Base-by-base conservation (phyloP, 768 basidiomycete genomes). In the Pleurotus pulmonarius region DNA sequence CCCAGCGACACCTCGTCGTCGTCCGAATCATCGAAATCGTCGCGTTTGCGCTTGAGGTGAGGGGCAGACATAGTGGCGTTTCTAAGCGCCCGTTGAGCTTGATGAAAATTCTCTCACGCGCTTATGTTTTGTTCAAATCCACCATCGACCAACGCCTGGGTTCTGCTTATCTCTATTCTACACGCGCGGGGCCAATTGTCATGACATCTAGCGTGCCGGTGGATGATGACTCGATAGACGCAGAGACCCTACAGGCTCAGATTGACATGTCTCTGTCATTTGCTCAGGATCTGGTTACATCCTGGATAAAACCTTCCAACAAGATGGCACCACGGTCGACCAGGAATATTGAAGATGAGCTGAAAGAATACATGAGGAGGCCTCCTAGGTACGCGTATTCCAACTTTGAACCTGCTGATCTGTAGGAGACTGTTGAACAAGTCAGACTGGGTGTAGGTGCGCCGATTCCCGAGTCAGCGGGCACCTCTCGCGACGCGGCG, bases 241-340 rank as follows among this genome's bases (percentile, higher is more conserved):
- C 75, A 48, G 87, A 89, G 63, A 73, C 80, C 34, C 74, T 92
- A 40, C 90, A 92, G 68, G 89, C 90, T n/a, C 88, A 88, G 70
- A 84, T 92, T 52, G 87, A 92, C 69, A 72, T 89, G 63, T 84
- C 90, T 18, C 83, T 92, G 83, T 85, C 90, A 4, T 83, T 85
- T 69, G 83, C 86, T 1, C 82, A 91, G 60, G 77, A 82, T 66
- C 76, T 92, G 62, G 83, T 89, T 44, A 78, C 87, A 18, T 88
- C 90, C 55, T 92, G 90, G 90, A 75, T 92, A 61, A 82, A 83
- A 61, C 80, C 86, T 29, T 70, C 75, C 39, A 63, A 66, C n/a
- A 73, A 72, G 55, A 65, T 75, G 44, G 65, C 74, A 24, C 70
- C 65, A 56, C 71, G 65, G 59, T 69, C 73, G 18, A 69, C 63